Percentiles rank a stretch among this genome's conserved stretches.
Conservation (phyloP, 208 protist genomes). For the Trypanosoma platydactyli region DNA sequence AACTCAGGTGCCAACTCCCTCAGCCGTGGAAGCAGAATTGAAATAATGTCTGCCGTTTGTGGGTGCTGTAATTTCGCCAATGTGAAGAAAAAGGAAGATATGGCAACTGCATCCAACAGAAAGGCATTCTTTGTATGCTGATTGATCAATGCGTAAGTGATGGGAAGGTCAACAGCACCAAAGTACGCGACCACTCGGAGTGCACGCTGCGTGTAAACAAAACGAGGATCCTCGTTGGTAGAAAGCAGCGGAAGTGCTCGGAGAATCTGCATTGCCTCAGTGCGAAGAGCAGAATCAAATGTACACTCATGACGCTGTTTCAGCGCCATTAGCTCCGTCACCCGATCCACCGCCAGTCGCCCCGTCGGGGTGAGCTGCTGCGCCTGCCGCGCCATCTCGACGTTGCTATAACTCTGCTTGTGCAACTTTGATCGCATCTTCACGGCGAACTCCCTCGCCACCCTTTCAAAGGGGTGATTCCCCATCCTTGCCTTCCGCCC, state of each 20-base stretch:
- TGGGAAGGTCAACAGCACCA: constrained; percentile 32
- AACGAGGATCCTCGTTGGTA: constrained; percentile 70
- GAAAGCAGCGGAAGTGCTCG: constrained; percentile 69
- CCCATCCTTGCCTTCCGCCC: constrained; percentile 14
- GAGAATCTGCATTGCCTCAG: constrained; percentile 48
- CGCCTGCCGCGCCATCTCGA: constrained; percentile 21
- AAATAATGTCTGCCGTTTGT: constrained; percentile 54
- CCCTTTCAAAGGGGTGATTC: constrained; percentile 36
- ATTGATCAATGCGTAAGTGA: constrained; percentile 74
- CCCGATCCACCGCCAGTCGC: constrained; percentile 34
- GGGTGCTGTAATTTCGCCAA: constrained; percentile 54
- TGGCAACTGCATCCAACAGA: constrained; percentile 56
- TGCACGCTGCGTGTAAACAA: constrained; percentile 43
- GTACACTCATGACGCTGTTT: constrained; percentile 43
- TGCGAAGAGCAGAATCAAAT: constrained; percentile 41
- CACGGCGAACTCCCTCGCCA: constrained; percentile 47
- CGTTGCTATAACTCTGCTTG: constrained; percentile 46
- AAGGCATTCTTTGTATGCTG: constrained; percentile 73
- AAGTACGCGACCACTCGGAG: constrained; percentile 73
- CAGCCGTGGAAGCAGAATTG: constrained; percentile 60
- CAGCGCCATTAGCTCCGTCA: constrained; percentile 47
- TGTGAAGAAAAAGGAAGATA: constrained; percentile 41
- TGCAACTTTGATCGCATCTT: constrained; percentile 72
- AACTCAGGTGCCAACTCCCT: constrained; percentile 52
- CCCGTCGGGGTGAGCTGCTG: constrained; percentile 27